A percentile compares a stretch with the other conserved stretches of the same genome.
Evolutionary conservation across 1,284 basidiomycete species (phyloP).

Genomic region (Cryptococcus sp.): DNA sequence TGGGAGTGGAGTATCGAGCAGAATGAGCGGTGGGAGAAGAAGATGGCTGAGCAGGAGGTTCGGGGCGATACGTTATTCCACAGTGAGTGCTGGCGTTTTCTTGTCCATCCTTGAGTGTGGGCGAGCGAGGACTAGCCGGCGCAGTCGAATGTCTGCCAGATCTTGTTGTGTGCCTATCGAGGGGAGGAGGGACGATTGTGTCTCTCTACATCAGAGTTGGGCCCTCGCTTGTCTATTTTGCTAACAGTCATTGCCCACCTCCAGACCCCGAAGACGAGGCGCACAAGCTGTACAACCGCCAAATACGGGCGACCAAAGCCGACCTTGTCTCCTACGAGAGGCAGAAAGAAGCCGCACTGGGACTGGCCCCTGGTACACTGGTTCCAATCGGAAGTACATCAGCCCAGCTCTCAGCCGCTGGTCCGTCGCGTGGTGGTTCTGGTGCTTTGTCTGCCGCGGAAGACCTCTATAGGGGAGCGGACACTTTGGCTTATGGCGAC

Average conservation of each 20-base stretch:
- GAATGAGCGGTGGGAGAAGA: conserved; percentile 92
- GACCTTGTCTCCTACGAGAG: conserved; percentile 80
- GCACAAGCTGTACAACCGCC: conserved; percentile 85
- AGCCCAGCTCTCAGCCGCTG: conserved; percentile 37
- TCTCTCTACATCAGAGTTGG: too few relatives aligned
- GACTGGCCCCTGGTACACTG: conserved; percentile 66
- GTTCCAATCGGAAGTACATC: conserved; percentile 52
- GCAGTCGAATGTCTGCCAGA: too few relatives aligned
- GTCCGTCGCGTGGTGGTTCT: conserved; percentile 31
- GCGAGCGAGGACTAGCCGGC: too few relatives aligned
- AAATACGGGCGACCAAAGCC: conserved; percentile 81
- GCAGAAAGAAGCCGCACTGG: conserved; percentile 81
- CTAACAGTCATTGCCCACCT: too few relatives aligned
- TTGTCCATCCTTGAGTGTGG: too few relatives aligned
- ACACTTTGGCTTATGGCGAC: conserved; percentile 87
- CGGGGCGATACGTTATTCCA: conserved; percentile 63
- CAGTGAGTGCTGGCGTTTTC: conserved; percentile 24
- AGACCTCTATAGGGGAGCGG: conserved; percentile 83
- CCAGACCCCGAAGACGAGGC: conserved; percentile 88
- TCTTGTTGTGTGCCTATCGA: too few relatives aligned
- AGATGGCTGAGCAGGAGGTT: conserved; percentile 60
- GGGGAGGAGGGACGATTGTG: too few relatives aligned
- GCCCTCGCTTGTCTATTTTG: too few relatives aligned
- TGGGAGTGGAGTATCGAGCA: conserved; percentile 95
- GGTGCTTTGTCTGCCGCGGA: conserved; percentile 63